Percentiles rank a stretch among this genome's conserved stretches.
These are phyloP conservation scores for Aspergillus pseudotamarii DNA, from an alignment of 2,329 filamentous ascomycete genomes.

Conservation along the genomic window DNA sequence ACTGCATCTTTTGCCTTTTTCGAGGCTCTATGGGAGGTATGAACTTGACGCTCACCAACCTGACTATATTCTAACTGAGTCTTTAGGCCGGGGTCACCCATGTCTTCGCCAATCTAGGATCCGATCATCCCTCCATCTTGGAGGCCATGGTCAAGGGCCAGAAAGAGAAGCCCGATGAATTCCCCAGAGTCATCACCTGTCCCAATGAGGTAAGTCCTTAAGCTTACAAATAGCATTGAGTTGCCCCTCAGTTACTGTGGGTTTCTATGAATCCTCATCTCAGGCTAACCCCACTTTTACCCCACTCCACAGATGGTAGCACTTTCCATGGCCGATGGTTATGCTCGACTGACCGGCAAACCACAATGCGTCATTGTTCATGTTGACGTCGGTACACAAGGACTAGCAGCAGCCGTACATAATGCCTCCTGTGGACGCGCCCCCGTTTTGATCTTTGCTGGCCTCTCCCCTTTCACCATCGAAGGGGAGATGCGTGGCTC, in stretches of 20 bases:
- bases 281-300: slow-evolving; percentile 18
- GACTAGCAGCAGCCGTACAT: slow-evolving; percentile 75
- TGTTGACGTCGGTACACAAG: slow-evolving; percentile 81
- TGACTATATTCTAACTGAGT: neutral
- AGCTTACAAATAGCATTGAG: neutral
- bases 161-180: slow-evolving; percentile 64
- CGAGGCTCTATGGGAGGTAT: slow-evolving; percentile 65
- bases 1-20: slow-evolving; percentile 82
- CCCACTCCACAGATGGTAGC: slow-evolving; percentile 69
- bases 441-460: slow-evolving; percentile 77
- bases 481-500: slow-evolving; percentile 77
- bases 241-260: neutral
- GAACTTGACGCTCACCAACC: slow-evolving; percentile 36
- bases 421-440: slow-evolving; percentile 75
- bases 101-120: slow-evolving; percentile 58
- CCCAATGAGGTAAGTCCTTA: slow-evolving; percentile 67
- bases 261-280: neutral
- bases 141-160: slow-evolving; percentile 80
- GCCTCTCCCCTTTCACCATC: slow-evolving; percentile 73
- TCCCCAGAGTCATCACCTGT: slow-evolving; percentile 76
- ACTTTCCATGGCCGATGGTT: slow-evolving; percentile 81
- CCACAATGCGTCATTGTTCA: slow-evolving; percentile 79
- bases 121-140: slow-evolving; percentile 71
- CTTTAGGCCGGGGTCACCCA: slow-evolving; percentile 52
- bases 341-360: slow-evolving; percentile 70